A percentile compares a stretch with the other conserved stretches of the same genome.
phyloP scores from a whole-genome alignment of 805 yeast genomes.

The Candida rishiriensis region DNA sequence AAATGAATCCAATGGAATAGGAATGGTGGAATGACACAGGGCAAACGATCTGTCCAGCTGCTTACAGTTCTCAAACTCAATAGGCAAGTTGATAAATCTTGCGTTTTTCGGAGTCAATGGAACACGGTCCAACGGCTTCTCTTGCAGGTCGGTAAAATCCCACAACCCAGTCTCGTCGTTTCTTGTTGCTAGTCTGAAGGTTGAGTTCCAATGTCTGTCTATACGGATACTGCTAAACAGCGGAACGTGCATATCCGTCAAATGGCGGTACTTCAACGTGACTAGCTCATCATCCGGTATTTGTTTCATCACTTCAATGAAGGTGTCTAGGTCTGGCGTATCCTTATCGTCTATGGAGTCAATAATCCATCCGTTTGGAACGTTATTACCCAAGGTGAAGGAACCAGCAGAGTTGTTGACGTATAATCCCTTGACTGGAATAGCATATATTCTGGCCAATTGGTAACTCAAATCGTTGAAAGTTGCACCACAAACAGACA shows the following conservation, averaged over 20 bases:
- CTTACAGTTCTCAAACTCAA: slow-evolving; percentile 49
- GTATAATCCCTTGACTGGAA: slow-evolving; percentile 83
- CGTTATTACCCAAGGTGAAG: slow-evolving; percentile 54
- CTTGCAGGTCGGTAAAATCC: slow-evolving; percentile 51
- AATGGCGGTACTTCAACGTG: slow-evolving; percentile 66
- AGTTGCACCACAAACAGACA: slow-evolving; percentile 81
- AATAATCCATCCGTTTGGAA: slow-evolving; percentile 73
- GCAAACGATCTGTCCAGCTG: slow-evolving; percentile 66
- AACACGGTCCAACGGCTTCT: slow-evolving; percentile 56
- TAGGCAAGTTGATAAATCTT: slow-evolving; percentile 64
- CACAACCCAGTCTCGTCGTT: slow-evolving; percentile 53
- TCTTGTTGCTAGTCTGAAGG: slow-evolving; percentile 63
- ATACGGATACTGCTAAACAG: slow-evolving; percentile 60
- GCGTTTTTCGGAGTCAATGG: slow-evolving; percentile 57
- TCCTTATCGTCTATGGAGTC: slow-evolving; percentile 73
- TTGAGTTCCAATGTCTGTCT: slow-evolving; percentile 81
- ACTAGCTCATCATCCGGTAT: slow-evolving; percentile 78
- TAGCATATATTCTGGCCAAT: slow-evolving; percentile 76
- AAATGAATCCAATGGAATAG: slow-evolving; percentile 73
- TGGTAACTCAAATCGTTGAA: slow-evolving; percentile 86
- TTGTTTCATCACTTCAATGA: slow-evolving; percentile 69
- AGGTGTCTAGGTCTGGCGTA: slow-evolving; percentile 69
- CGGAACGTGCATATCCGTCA: slow-evolving; percentile 76
- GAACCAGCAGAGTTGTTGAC: slow-evolving; percentile 75
- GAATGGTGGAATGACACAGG: slow-evolving; percentile 57